Percentiles rank a stretch among this genome's conserved stretches.
Evolutionary conservation across 495 filamentous ascomycete species (phyloP).

Genomic region (Lineolata rhizophorae): DNA sequence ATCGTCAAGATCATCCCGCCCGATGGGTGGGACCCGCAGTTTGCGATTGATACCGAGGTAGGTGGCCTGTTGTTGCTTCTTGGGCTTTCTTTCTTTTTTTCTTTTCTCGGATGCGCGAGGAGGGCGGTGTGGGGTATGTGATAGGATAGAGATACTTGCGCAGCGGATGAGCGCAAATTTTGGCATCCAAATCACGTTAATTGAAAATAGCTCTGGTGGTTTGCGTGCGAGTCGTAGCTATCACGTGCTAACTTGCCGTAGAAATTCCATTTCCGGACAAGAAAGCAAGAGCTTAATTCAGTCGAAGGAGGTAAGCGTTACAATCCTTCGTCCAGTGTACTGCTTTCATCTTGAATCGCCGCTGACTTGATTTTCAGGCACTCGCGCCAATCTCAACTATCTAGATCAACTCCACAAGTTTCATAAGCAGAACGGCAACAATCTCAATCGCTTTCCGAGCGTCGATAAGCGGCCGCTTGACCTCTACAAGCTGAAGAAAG

Average conservation of each 20-base stretch:
- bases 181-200: too few species aligned
- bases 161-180: too few species aligned
- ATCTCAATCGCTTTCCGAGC: conserved; percentile 79
- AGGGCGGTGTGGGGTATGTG: too few species aligned
- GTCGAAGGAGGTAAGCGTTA: conserved; percentile 80
- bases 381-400: conserved; percentile 87
- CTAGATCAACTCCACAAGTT: conserved; percentile 89
- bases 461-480: conserved; percentile 97
- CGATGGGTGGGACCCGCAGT: conserved; percentile 77
- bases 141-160: too few species aligned
- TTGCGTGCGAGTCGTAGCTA: too few species aligned
- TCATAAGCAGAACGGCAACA: conserved; percentile 85
- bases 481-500: conserved; percentile 88
- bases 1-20: conserved; percentile 91
- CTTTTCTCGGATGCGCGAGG: background rate
- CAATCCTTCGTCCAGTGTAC: conserved; percentile 11
- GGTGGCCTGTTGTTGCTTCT: too few species aligned
- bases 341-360: conserved; percentile 5
- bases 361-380: conserved; percentile 29
- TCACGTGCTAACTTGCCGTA: conserved; percentile 19
- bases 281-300: conserved; percentile 93
- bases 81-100: too few species aligned
- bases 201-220: too few species aligned
- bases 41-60: conserved; percentile 96
- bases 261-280: conserved; percentile 92